Conservation (phyloP, 345 rosid genomes). For the Citrus reticulata region DNA sequence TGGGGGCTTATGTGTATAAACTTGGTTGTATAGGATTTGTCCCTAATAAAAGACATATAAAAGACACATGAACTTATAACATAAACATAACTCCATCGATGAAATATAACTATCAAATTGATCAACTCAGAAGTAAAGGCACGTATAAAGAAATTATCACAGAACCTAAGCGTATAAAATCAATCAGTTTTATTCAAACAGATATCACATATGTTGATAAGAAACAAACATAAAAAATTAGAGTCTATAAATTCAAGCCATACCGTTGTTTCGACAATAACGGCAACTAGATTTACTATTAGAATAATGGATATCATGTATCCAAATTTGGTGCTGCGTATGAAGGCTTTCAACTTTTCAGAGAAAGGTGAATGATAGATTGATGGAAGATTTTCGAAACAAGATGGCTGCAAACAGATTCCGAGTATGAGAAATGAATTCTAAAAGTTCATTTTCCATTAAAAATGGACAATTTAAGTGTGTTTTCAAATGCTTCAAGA, state of each 20-base stretch:
- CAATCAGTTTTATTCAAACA: background rate
- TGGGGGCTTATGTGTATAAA: background rate
- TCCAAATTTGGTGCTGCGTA: conserved; percentile 68
- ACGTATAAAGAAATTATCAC: background rate
- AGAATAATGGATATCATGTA: conserved; percentile 72
- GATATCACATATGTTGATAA: background rate
- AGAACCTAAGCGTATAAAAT: background rate
- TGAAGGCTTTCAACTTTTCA: conserved; percentile 63
- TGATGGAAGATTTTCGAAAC: conserved; percentile 55
- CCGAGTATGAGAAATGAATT: conserved; percentile 13
- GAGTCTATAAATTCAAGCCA: conserved; percentile 8
- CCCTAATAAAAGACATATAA: background rate
- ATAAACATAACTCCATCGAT: background rate
- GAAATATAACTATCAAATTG: background rate
- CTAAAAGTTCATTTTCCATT: background rate
- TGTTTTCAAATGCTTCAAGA: conserved; percentile 10
- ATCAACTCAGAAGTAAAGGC: background rate
- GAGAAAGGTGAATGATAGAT: conserved; percentile 69
- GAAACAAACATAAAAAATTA: background rate
- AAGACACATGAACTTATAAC: background rate
- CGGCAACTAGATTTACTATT: conserved; percentile 72
- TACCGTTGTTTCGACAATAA: conserved; percentile 94
- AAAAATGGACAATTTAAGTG: background rate
- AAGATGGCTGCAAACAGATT: conserved; percentile 62
- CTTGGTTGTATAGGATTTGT: background rate